These are phyloP conservation scores for Cystofilobasidium bisporidii DNA, from an alignment of 768 basidiomycete genomes.

Conservation along the genomic window DNA sequence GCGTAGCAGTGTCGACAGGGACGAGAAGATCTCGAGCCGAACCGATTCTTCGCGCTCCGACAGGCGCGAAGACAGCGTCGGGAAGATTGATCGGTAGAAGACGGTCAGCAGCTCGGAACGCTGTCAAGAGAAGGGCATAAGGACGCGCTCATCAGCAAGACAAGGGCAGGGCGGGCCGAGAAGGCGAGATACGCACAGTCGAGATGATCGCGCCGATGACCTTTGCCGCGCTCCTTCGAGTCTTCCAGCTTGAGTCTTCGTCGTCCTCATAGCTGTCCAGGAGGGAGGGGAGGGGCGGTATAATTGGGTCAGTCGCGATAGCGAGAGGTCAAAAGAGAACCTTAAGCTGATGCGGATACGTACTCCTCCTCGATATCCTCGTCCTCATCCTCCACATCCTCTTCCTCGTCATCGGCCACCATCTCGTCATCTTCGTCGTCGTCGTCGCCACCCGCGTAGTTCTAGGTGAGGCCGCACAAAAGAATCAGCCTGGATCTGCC, in stretches of 20 bases:
- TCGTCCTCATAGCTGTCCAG: conserved; percentile 79
- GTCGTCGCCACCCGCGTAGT: conserved; percentile 49
- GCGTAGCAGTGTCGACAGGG: conserved; percentile 68
- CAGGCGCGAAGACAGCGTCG: conserved; percentile 80
- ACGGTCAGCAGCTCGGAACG: conserved; percentile 73
- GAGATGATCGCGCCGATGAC: conserved; percentile 71
- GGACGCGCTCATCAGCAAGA: background rate
- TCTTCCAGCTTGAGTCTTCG: conserved; percentile 96
- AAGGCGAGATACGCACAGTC: conserved; percentile 43
- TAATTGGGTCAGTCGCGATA: no score
- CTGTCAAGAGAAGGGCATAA: background rate
- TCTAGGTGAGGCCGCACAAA: no score
- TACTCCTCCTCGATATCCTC: conserved; percentile 71
- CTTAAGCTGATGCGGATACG: no score
- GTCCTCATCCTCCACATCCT: conserved; percentile 63
- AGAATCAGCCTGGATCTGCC: no score
- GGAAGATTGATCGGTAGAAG: conserved; percentile 75
- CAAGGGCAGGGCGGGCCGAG: background rate
- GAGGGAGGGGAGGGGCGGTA: background rate
- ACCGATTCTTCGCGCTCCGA: conserved; percentile 93
- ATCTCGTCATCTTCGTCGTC: conserved; percentile 32
- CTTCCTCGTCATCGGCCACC: conserved; percentile 37
- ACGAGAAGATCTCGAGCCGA: conserved; percentile 79
- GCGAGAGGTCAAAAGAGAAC: no score
- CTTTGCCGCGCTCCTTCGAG: conserved; percentile 86